Evolutionary conservation across 495 filamentous ascomycete genomes (phyloP).

Genomic region (Penicillium bovifimosum): DNA sequence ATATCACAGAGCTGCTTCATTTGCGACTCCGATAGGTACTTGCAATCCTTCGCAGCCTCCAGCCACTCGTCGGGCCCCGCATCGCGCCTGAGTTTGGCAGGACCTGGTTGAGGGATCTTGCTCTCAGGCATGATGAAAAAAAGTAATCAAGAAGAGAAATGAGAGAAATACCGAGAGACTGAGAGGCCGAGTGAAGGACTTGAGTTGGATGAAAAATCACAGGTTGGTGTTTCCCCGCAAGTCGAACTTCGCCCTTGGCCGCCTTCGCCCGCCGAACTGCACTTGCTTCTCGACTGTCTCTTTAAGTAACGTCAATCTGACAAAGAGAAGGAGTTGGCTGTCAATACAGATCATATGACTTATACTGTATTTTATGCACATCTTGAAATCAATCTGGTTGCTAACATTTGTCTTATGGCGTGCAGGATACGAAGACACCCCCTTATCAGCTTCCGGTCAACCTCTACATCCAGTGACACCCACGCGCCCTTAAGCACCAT

Average conservation of each 20-base stretch:
- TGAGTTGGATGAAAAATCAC: not conserved
- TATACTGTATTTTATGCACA: too few species aligned
- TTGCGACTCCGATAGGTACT: constrained; percentile 87
- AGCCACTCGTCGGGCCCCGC: constrained; percentile 96
- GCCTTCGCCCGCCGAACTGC: not conserved
- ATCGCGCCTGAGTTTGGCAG: constrained; percentile 73
- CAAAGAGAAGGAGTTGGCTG: too few species aligned
- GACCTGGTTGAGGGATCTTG: constrained; percentile 80
- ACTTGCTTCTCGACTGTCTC: too few species aligned
- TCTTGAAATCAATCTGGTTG: too few species aligned
- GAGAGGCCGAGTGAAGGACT: not conserved
- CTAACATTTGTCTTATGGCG: too few species aligned
- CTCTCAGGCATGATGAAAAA: constrained; percentile 40
- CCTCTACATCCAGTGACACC: too few species aligned
- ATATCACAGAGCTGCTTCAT: constrained; percentile 99
- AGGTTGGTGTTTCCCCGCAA: constrained; percentile 12
- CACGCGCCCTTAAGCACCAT: too few species aligned
- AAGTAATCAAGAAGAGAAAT: not conserved
- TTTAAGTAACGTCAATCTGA: too few species aligned
- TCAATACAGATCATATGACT: too few species aligned
- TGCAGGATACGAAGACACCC: too few species aligned
- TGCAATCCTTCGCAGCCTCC: constrained; percentile 89
- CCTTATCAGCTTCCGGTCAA: too few species aligned
- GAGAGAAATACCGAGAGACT: not conserved
- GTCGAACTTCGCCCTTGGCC: constrained; percentile 14